Evolutionary conservation across 345 rosid species (phyloP).

Genomic region (Litchi chinensis): DNA sequence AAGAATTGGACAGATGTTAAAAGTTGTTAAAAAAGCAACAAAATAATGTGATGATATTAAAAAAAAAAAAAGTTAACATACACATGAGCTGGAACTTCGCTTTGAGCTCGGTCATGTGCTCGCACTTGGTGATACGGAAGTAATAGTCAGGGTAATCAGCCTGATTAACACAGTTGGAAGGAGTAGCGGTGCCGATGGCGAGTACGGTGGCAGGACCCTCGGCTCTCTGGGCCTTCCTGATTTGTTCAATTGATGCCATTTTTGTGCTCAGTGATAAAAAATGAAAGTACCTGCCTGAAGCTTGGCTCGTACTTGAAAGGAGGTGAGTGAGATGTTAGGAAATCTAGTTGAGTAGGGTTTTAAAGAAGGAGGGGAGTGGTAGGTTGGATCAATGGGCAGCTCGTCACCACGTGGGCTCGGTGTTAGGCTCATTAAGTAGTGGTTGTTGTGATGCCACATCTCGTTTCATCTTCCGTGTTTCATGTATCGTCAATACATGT

Average conservation of each 20-base stretch:
- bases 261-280: too few relatives aligned
- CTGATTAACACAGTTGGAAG: slow-evolving; percentile 51
- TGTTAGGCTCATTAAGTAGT: slow-evolving; percentile 19
- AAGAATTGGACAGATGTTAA: neutral
- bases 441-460: slow-evolving; percentile 16
- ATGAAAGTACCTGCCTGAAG: too few relatives aligned
- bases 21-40: neutral
- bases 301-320: neutral
- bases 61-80: slow-evolving; percentile 28
- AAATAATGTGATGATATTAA: neutral
- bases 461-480: neutral
- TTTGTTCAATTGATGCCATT: slow-evolving; percentile 43
- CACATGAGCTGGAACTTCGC: slow-evolving; percentile 78
- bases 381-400: slow-evolving; percentile 55
- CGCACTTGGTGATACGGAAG: slow-evolving; percentile 70
- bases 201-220: slow-evolving; percentile 61
- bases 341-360: neutral
- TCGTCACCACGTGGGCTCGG: slow-evolving; percentile 45
- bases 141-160: slow-evolving; percentile 68
- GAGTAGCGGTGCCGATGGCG: slow-evolving; percentile 73
- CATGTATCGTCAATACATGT: too few relatives aligned
- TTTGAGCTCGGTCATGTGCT: slow-evolving; percentile 73
- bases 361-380: slow-evolving; percentile 26
- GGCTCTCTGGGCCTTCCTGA: slow-evolving; percentile 63
- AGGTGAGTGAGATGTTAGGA: neutral